phyloP scores from a whole-genome alignment of 2,329 filamentous ascomycete genomes.

The Trichoderma asperellum region DNA sequence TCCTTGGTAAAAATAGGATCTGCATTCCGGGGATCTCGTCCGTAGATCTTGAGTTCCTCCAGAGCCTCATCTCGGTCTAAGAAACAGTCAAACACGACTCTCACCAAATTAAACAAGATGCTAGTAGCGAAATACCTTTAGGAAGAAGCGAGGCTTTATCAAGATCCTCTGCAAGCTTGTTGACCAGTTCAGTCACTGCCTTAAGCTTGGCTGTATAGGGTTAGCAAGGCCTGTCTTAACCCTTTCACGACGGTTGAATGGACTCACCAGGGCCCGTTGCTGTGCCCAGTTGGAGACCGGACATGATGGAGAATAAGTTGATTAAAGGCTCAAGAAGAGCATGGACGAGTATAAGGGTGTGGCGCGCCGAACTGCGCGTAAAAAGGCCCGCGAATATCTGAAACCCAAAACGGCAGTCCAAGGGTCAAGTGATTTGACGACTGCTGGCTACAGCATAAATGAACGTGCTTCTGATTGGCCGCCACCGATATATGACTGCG shows the following conservation, averaged over 20 bases:
- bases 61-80: conserved; percentile 65
- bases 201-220: conserved; percentile 63
- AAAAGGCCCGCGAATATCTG: neutral
- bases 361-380: neutral
- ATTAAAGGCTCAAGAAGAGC: neutral
- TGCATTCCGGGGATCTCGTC: conserved; percentile 71
- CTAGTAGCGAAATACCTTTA: conserved; percentile 54
- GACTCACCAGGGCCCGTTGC: conserved; percentile 50
- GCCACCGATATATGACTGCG: neutral
- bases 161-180: conserved; percentile 65
- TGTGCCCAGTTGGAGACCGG: conserved; percentile 36
- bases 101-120: conserved; percentile 9
- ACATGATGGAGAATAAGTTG: conserved; percentile 31
- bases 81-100: neutral
- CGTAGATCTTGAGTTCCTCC: conserved; percentile 68
- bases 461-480: conserved; percentile 15
- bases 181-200: conserved; percentile 68
- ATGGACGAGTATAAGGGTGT: neutral
- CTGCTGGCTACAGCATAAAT: neutral
- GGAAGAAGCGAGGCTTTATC: conserved; percentile 60
- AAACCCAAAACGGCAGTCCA: neutral
- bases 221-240: conserved; percentile 27
- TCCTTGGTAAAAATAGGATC: conserved; percentile 83
- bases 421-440: neutral
- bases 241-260: neutral